A percentile compares a stretch with the other conserved stretches of the same genome.
phyloP scores from a whole-genome alignment of 495 filamentous ascomycete species.

The Cryomyces minteri region DNA sequence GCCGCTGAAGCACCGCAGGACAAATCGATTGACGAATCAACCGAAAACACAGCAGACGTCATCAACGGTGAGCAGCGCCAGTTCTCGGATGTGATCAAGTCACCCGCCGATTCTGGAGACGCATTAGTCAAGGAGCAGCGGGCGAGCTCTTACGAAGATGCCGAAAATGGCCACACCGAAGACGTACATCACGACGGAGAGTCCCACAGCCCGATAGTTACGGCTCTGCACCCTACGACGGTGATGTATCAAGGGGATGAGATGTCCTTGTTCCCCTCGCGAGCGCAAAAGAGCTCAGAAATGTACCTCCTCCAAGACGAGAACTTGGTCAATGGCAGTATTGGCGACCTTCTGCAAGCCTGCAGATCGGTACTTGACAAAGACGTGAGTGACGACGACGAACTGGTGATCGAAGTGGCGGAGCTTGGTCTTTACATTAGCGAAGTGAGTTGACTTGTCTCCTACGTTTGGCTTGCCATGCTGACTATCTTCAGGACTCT shows the following conservation, averaged over 20 bases:
- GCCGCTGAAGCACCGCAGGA: no score
- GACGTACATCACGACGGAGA: no score
- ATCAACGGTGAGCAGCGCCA: no score
- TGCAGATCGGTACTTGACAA: conserved; percentile 48
- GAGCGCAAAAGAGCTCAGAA: conserved; percentile 43
- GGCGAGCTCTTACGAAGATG: no score
- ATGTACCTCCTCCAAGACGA: conserved; percentile 59
- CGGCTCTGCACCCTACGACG: no score
- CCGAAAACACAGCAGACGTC: no score
- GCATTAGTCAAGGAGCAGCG: no score
- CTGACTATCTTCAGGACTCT: conserved; percentile 25
- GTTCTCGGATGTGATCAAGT: no score
- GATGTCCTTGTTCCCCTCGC: conserved; percentile 54
- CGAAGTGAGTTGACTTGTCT: conserved; percentile 35
- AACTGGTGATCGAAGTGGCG: conserved; percentile 49
- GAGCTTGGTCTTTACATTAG: conserved; percentile 49
- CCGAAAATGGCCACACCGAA: no score
- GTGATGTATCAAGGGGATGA: conserved; percentile 46
- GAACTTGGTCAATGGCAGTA: conserved; percentile 32
- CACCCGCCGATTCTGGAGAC: no score
- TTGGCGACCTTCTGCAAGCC: conserved; percentile 42
- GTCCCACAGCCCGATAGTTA: no score
- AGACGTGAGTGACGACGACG: conserved; percentile 46
- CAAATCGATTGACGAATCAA: no score
- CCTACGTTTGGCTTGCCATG: neutral